phyloP scores from a whole-genome alignment of 2,329 filamentous ascomycete genomes.

The Aspergillus japonicus region DNA sequence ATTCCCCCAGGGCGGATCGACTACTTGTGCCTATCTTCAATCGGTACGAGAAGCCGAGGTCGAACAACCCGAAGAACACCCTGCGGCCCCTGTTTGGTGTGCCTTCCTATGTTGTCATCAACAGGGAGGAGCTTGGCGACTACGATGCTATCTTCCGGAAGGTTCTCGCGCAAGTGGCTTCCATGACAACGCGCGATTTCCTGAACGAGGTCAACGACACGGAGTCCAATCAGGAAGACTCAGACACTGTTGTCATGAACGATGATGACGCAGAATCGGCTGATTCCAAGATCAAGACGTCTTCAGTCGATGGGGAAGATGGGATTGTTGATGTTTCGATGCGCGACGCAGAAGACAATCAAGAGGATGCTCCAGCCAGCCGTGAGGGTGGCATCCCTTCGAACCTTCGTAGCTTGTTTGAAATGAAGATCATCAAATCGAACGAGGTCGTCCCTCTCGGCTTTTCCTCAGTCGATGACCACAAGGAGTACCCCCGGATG shows the following conservation, averaged over 20 bases:
- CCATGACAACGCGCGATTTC: slow-evolving; percentile 69
- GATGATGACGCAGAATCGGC: slow-evolving; percentile 62
- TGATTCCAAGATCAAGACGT: slow-evolving; percentile 69
- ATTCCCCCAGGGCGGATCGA: slow-evolving; percentile 46
- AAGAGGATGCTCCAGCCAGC: slow-evolving; percentile 26
- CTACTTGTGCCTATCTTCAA: slow-evolving; percentile 52
- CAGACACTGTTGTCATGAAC: slow-evolving; percentile 67
- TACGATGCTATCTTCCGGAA: slow-evolving; percentile 77
- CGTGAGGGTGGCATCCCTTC: slow-evolving; percentile 60
- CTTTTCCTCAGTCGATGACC: slow-evolving; percentile 63
- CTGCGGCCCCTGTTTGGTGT: slow-evolving; percentile 41
- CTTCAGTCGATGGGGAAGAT: slow-evolving; percentile 83
- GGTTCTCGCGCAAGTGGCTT: slow-evolving; percentile 71
- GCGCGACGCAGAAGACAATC: slow-evolving; percentile 57
- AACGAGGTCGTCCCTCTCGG: slow-evolving; percentile 67
- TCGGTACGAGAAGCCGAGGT: slow-evolving; percentile 31
- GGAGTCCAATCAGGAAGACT: slow-evolving; percentile 55
- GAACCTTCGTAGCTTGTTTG: slow-evolving; percentile 70
- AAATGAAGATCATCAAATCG: slow-evolving; percentile 64
- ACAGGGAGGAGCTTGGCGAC: slow-evolving; percentile 66
- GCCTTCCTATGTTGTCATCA: slow-evolving; percentile 68
- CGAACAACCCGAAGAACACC: slow-evolving; percentile 24
- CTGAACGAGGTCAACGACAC: slow-evolving; percentile 53
- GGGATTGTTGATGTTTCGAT: slow-evolving; percentile 89
- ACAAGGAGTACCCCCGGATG: slow-evolving; percentile 57